These are phyloP conservation scores for Pseudopyrenochaeta lycopersici DNA, from an alignment of 2,329 filamentous ascomycete genomes.

Conservation along the genomic window DNA sequence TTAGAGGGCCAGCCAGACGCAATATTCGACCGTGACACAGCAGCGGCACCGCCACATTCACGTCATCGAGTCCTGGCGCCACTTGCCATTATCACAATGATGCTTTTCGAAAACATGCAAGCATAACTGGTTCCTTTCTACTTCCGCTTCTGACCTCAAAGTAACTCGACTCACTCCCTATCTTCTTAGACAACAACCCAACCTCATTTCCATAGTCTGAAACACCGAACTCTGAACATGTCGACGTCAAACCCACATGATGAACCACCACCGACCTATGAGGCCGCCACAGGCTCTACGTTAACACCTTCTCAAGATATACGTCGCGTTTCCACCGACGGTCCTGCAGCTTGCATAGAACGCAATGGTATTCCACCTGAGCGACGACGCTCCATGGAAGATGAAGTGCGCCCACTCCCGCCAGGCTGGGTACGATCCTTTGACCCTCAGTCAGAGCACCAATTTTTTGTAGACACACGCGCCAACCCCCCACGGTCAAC, in stretches of 20 bases:
- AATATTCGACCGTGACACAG: not conserved
- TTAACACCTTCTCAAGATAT: conserved; percentile 31
- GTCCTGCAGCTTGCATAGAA: conserved; percentile 40
- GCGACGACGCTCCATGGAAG: conserved; percentile 68
- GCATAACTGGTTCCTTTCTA: not conserved
- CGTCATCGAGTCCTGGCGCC: not conserved
- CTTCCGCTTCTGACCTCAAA: not conserved
- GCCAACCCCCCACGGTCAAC: conserved; percentile 64
- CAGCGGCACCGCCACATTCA: conserved; percentile 4
- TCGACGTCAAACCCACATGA: conserved; percentile 29
- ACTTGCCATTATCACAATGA: not conserved
- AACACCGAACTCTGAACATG: conserved; percentile 20
- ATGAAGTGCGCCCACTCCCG: conserved; percentile 64
- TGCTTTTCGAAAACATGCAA: not conserved
- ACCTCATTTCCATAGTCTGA: not conserved
- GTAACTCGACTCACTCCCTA: not conserved
- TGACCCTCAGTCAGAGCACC: conserved; percentile 63
- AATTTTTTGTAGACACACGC: conserved; percentile 70
- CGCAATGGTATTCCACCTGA: conserved; percentile 64
- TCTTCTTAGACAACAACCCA: not conserved
- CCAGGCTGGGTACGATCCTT: conserved; percentile 66
- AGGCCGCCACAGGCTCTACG: conserved; percentile 36
- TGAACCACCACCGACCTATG: conserved; percentile 47
- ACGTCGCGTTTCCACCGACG: conserved; percentile 42
- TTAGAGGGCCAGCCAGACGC: too few relatives aligned